Percentiles rank a stretch among this genome's conserved stretches.
phyloP scores from a whole-genome alignment of 495 filamentous ascomycete genomes.

The Penicillium canariense region DNA sequence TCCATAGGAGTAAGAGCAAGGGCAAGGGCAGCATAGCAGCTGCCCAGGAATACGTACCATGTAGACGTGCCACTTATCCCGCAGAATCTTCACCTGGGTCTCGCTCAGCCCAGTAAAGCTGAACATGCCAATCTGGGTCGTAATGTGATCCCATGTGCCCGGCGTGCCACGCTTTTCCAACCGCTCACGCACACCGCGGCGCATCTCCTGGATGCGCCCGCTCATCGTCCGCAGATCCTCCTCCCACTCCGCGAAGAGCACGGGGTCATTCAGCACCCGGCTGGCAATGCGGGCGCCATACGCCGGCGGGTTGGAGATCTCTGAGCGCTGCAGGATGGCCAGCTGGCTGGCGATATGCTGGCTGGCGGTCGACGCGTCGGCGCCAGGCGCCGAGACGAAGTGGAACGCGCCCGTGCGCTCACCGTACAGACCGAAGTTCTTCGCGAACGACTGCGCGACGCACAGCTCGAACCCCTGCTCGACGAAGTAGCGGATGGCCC shows the following conservation, averaged over 20 bases:
- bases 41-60: slow-evolving; percentile 54
- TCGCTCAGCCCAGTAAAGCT: slow-evolving; percentile 91
- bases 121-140: slow-evolving; percentile 99
- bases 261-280: slow-evolving; percentile 74
- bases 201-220: slow-evolving; percentile 89
- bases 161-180: slow-evolving; percentile 79
- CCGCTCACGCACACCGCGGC: slow-evolving; percentile 67
- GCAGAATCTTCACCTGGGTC: slow-evolving; percentile 76
- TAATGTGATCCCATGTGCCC: slow-evolving; percentile 94
- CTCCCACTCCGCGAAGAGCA: slow-evolving; percentile 91
- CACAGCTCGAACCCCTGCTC: slow-evolving; percentile 94
- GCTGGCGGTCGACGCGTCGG: slow-evolving; percentile 61
- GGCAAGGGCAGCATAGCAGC: neutral
- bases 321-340: slow-evolving; percentile 89
- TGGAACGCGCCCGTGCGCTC: slow-evolving; percentile 97
- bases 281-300: slow-evolving; percentile 90
- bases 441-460: slow-evolving; percentile 94
- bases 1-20: neutral
- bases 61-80: slow-evolving; percentile 84
- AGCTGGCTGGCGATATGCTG: slow-evolving; percentile 78
- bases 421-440: slow-evolving; percentile 98
- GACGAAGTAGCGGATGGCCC: slow-evolving; percentile 90
- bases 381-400: slow-evolving; percentile 72
- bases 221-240: slow-evolving; percentile 90
- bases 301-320: slow-evolving; percentile 94